Conservation (phyloP, 805 yeast species). For the Lipomyces kockii region DNA sequence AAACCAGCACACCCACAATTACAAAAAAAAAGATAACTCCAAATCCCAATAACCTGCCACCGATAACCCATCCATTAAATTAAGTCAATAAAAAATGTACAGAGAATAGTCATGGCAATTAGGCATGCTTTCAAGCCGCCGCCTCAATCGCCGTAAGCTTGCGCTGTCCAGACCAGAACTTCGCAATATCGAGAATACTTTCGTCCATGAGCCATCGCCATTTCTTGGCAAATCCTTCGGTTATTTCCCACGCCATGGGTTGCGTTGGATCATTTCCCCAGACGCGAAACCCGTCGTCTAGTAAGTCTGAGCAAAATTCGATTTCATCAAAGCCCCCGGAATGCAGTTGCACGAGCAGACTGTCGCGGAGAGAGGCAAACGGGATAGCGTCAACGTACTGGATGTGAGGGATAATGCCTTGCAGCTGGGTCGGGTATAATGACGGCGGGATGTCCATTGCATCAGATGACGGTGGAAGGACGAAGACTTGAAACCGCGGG, state of each 20-base stretch:
- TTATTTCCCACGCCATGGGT: slow-evolving; percentile 31
- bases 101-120: background rate
- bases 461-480: background rate
- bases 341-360: slow-evolving; percentile 17
- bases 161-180: slow-evolving; percentile 31
- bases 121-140: background rate
- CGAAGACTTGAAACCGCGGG: slow-evolving; percentile 27
- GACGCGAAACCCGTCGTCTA: slow-evolving; percentile 27
- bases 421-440: slow-evolving; percentile 25
- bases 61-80: background rate
- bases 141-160: slow-evolving; percentile 8
- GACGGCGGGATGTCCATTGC: slow-evolving; percentile 15
- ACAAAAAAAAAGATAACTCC: background rate
- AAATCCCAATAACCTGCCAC: background rate
- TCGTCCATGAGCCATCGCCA: slow-evolving; percentile 31
- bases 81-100: background rate
- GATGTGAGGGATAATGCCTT: slow-evolving; percentile 26
- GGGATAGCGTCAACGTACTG: slow-evolving; percentile 33
- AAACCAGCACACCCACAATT: background rate
- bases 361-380: slow-evolving; percentile 23
- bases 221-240: slow-evolving; percentile 24
- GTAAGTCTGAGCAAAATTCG: slow-evolving; percentile 29
- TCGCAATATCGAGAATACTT: slow-evolving; percentile 21
- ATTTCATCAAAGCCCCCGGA: slow-evolving; percentile 27
- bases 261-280: slow-evolving; percentile 30